Conservation (phyloP, 2,329 filamentous ascomycete species). For the Fusarium austroafricanum region DNA sequence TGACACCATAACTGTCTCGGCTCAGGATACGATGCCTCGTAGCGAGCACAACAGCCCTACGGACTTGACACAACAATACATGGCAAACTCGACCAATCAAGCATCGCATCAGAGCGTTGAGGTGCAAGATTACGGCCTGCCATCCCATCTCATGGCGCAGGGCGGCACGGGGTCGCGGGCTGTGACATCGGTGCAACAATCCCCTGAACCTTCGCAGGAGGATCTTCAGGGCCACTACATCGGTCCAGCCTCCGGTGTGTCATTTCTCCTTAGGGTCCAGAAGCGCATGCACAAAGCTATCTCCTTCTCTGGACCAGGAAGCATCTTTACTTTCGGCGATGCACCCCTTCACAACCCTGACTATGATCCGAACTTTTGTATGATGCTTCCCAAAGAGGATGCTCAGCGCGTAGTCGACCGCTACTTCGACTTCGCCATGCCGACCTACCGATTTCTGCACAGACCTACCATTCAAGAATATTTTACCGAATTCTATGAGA, state of each 20-base stretch:
- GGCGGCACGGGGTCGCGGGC: slow-evolving; percentile 1
- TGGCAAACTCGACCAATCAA: neutral
- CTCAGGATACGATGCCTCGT: slow-evolving; percentile 9
- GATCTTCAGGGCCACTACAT: slow-evolving; percentile 51
- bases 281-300: slow-evolving; percentile 47
- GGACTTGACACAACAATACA: slow-evolving; percentile 14
- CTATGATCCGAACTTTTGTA: slow-evolving; percentile 51
- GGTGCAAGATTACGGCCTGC: slow-evolving; percentile 12
- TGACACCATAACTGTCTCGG: slow-evolving; percentile 12
- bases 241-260: slow-evolving; percentile 49
- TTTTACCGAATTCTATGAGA: slow-evolving; percentile 57
- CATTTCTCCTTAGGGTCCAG: slow-evolving; percentile 48
- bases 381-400: slow-evolving; percentile 55
- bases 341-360: slow-evolving; percentile 56
- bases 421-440: slow-evolving; percentile 68
- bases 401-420: slow-evolving; percentile 55
- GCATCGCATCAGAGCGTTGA: neutral
- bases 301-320: slow-evolving; percentile 45
- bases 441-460: slow-evolving; percentile 67
- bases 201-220: slow-evolving; percentile 48
- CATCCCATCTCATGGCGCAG: slow-evolving; percentile 17
- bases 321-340: slow-evolving; percentile 63
- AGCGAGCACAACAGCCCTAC: slow-evolving; percentile 9
- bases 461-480: slow-evolving; percentile 62
- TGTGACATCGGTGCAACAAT: slow-evolving; percentile 36